These are phyloP conservation scores for Sisymbrium altissimum DNA, from an alignment of 345 rosid genomes.

Conservation along the genomic window DNA sequence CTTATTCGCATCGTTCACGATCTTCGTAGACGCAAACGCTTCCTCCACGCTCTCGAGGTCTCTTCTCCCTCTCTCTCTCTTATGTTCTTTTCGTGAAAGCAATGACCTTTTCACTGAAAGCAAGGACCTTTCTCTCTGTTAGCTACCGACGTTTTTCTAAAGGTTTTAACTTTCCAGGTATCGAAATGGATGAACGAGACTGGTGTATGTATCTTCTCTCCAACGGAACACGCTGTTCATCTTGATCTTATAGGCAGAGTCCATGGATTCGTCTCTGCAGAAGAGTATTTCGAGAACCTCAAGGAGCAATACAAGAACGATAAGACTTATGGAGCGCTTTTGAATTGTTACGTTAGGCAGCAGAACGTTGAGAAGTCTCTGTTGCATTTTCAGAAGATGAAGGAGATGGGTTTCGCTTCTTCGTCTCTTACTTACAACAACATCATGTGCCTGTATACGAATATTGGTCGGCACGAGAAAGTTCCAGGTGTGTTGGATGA, in stretches of 20 bases:
- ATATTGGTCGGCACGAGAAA: constrained; percentile 51
- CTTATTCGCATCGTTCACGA: constrained; percentile 81
- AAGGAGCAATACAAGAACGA: constrained; percentile 64
- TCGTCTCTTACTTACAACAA: constrained; percentile 61
- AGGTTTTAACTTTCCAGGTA: constrained; percentile 41
- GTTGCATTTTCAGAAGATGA: constrained; percentile 62
- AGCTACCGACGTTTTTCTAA: background rate
- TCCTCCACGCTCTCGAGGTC: constrained; percentile 72
- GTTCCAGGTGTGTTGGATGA: constrained; percentile 58
- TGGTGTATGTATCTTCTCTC: constrained; percentile 54
- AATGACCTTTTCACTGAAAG: background rate
- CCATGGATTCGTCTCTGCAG: constrained; percentile 60
- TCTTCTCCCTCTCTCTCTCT: background rate
- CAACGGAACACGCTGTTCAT: constrained; percentile 77
- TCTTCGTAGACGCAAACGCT: constrained; percentile 75
- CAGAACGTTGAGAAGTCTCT: constrained; percentile 57
- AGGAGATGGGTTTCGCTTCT: constrained; percentile 60
- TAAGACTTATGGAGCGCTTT: constrained; percentile 83
- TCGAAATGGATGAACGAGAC: constrained; percentile 74
- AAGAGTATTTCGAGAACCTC: constrained; percentile 57
- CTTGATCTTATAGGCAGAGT: constrained; percentile 78
- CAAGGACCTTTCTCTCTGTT: background rate
- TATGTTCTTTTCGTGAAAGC: constrained; percentile 34
- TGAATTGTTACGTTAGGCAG: constrained; percentile 73
- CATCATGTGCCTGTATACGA: constrained; percentile 79